Evolutionary conservation across 2,329 filamentous ascomycete species (phyloP).

Genomic region (Aureobasidium subglaciale): DNA sequence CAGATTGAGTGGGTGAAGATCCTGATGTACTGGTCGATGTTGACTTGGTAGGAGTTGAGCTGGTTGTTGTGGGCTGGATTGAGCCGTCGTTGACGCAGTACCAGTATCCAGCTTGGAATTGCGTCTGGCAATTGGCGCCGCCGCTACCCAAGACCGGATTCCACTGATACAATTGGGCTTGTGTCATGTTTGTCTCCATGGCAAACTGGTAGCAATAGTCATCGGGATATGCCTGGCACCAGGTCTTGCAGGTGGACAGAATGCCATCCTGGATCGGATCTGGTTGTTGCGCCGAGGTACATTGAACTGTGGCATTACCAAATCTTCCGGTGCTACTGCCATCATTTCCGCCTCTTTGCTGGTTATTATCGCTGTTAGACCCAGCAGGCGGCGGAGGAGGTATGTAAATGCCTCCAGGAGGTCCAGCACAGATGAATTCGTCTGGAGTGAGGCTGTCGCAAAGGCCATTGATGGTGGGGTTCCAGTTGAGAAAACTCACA

Average conservation of each 20-base stretch:
- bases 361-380: background rate
- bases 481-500: slow-evolving; percentile 10
- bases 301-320: too few species aligned
- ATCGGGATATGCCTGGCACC: background rate
- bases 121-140: background rate
- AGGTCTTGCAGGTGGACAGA: background rate
- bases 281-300: background rate
- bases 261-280: background rate
- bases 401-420: background rate
- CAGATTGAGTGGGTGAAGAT: background rate
- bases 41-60: background rate
- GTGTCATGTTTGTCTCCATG: background rate
- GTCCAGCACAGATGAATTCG: slow-evolving; percentile 13
- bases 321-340: background rate
- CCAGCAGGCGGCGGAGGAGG: background rate
- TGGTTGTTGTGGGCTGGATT: background rate
- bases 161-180: background rate
- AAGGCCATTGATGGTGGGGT: slow-evolving; percentile 10
- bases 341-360: background rate
- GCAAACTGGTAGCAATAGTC: background rate
- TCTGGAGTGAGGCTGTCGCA: slow-evolving; percentile 11
- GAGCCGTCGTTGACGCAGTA: background rate
- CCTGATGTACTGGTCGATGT: too few species aligned
- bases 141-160: background rate
- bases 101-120: background rate